Evolutionary conservation across 2,329 filamentous ascomycete genomes (phyloP), one percentile per base, ranked within the genome.

Genomic region (Fusarium albidum): DNA sequence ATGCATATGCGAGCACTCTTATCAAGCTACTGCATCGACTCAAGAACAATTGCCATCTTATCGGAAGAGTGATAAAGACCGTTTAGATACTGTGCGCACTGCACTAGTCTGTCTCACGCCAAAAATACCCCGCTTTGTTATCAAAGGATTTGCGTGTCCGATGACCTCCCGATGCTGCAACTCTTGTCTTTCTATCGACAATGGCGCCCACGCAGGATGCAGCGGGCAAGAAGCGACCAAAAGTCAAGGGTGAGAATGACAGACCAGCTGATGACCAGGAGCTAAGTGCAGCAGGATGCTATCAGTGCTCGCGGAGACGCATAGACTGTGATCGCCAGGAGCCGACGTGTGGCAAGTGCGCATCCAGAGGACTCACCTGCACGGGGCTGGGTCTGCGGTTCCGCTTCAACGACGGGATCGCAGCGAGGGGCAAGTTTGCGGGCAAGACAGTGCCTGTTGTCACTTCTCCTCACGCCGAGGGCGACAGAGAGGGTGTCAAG

Each of bases 311-410:
- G 5, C 62, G 59, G 7, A 54, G 63, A 4, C 63, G 63, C 26
- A 65, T 65, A 51, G 62, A 65, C n/a, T 65, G 63, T 13, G 63
- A 65, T 9, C 54, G 63, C n/a, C 42, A 47, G 40, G 52, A 61
- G 11, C 63, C 63, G 6, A 49, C 41, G 6, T 65, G 63, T n/a
- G 57, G 44, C n/a, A 65, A 65, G 37, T 65, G 63, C 2, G 31
- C 44, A 1, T 25, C 50, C n/a, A 65, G 64, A 31, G 63, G 63
- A 1, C 38, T 65, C 28, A 52, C 50, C 3, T 65, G 63, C 11
- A 65, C 59, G 10, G 63, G 63, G 9, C 2, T 65, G 1, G 63
- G 63, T 1, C 17, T 65, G 11, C 47, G 62, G 4, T 65, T 65
- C 12, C 62, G 62, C 2, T 65, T 65, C n/a, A 65, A 65, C 5